Percentiles rank a stretch among this genome's conserved stretches.
Conservation (phyloP, 2,329 filamentous ascomycete genomes). For the Aspergillus piperis region DNA sequence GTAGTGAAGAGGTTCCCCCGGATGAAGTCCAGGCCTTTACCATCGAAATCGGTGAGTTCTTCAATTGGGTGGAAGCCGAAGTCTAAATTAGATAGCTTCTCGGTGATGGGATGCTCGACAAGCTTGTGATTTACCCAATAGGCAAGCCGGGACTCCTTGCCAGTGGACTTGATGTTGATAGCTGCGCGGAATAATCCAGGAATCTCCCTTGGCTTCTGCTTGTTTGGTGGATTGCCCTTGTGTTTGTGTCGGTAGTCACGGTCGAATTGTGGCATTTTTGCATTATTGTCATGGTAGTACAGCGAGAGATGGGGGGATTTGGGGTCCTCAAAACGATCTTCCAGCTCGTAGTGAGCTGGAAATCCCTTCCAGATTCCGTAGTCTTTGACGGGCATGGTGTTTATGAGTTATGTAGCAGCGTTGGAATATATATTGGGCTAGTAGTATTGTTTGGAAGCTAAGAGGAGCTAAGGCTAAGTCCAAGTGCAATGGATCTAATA, state of each 20-base stretch:
- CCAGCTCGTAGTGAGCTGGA: slow-evolving; percentile 14
- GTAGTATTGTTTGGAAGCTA: not conserved
- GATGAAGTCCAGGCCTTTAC: slow-evolving; percentile 17
- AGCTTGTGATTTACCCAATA: slow-evolving; percentile 17
- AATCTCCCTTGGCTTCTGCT: slow-evolving; percentile 10
- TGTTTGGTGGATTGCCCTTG: not conserved
- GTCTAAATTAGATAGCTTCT: slow-evolving; percentile 4
- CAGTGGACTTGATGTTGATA: slow-evolving; percentile 23
- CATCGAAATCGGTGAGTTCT: not conserved
- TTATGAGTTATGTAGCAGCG: not conserved
- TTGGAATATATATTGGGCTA: not conserved
- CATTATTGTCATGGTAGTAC: slow-evolving; percentile 15
- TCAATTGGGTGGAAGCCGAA: slow-evolving; percentile 16
- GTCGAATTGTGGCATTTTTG: not conserved
- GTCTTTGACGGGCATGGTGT: slow-evolving; percentile 17
- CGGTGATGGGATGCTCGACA: slow-evolving; percentile 11
- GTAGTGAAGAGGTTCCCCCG: slow-evolving; percentile 15
- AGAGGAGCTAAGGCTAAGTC: not conserved
- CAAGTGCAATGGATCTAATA: not conserved
- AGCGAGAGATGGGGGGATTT: slow-evolving; percentile 18
- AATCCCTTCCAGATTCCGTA: slow-evolving; percentile 25
- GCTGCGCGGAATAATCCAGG: slow-evolving; percentile 17
- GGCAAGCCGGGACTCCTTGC: slow-evolving; percentile 17
- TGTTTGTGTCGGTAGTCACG: not conserved
- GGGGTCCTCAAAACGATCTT: slow-evolving; percentile 10